Evolutionary conservation across 1,139 yeast species (phyloP), one percentile per base, ranked within the genome.

Genomic region (Yamadazyma trypodendri): DNA sequence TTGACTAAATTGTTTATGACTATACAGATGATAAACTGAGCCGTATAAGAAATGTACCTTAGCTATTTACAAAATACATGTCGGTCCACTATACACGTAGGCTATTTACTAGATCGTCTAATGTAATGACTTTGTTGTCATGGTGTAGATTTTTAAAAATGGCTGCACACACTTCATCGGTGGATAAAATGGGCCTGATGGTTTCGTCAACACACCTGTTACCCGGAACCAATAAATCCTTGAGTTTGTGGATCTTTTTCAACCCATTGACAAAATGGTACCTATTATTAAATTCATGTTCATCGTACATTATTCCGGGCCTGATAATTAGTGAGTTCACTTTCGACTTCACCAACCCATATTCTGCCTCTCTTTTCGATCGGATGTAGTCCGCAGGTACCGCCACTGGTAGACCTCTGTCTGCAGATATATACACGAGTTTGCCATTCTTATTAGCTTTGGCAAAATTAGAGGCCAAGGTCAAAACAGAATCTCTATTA

Each of bases 301-400:
- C 77, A 52, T 86, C 94, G 52, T 66, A 84, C 92, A 89, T 83
- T 46, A 87, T 77, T 0, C 95, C 94, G 0, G 97, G 96, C 44
- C 96, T 69, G 57, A 85, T 49, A 15, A 83, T 57, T 2, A 88
- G 77, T 0, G 83, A 63, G 41, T 94, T 69, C 13, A 87, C 62
- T 7, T 61, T 60, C 2, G 62, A 50, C 31, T 70, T 58, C 14
- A 67, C 46, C 33, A 86, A 61, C 47, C 75, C 81, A 22, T 59
- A 59, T 54, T 89, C 97, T 0, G 96, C 94, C 42, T 74, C 80
- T 46, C 96, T 65, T 54, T 89, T 89, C 20, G 94, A 79, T 12
- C 70, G 66, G 29, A 89, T 77, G 56, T 89, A 89, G 2, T 80
- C 87, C 0, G 65, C 53, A 1, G 94, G 92, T 2, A 85, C 66